Percentiles rank a stretch among this genome's conserved stretches.
These are phyloP conservation scores for Leccinum fallax DNA, from an alignment of 1,284 basidiomycete species.

Conservation along the genomic window DNA sequence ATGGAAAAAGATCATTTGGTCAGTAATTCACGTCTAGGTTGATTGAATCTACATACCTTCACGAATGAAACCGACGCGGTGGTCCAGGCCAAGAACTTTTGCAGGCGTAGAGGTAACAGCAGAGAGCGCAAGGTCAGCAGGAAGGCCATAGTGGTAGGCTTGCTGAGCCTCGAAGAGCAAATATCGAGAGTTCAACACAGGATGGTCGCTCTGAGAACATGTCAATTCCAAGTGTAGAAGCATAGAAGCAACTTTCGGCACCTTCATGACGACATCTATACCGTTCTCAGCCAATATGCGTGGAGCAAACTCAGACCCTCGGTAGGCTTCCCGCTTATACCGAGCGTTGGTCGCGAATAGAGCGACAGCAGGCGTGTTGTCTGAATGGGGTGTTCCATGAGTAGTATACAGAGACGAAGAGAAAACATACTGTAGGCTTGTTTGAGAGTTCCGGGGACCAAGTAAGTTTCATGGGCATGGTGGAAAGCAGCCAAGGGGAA, in stretches of 20 bases:
- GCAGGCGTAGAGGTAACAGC: conserved; percentile 83
- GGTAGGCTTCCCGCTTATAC: conserved; percentile 86
- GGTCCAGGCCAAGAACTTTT: conserved; percentile 73
- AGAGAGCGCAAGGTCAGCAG: conserved; percentile 61
- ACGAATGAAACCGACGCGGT: conserved; percentile 78
- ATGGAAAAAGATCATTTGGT: conserved; percentile 1
- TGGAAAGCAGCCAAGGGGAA: conserved; percentile 79
- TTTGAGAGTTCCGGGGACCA: conserved; percentile 76
- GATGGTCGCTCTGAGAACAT: conserved; percentile 63
- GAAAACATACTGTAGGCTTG: conserved; percentile 58
- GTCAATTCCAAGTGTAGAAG: conserved; percentile 4
- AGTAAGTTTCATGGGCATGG: conserved; percentile 80
- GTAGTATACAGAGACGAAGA: neutral
- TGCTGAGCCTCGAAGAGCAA: conserved; percentile 87
- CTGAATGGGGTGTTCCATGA: conserved; percentile 20
- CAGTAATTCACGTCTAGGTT: conserved; percentile 24
- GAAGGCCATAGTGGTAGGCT: conserved; percentile 77
- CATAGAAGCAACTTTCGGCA: conserved; percentile 23
- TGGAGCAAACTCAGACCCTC: conserved; percentile 85
- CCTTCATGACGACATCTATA: conserved; percentile 80
- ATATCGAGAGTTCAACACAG: conserved; percentile 76
- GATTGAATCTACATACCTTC: conserved; percentile 43
- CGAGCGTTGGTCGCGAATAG: conserved; percentile 70
- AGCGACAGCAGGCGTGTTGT: conserved; percentile 67
- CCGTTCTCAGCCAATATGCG: conserved; percentile 77